Conservation (phyloP, 257 asterid genomes). For the Plantago elongata region DNA sequence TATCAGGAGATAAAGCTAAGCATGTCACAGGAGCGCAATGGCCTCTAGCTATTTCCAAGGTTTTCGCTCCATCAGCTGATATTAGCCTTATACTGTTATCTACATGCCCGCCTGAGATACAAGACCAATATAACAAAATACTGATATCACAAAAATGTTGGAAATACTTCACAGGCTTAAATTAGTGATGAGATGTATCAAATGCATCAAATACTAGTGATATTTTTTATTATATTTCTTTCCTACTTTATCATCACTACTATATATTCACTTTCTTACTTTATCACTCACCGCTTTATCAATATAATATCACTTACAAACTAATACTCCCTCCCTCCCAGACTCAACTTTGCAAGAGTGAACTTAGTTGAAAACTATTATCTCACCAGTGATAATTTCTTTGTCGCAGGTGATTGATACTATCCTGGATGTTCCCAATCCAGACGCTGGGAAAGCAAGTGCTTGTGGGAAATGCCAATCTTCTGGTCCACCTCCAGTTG, state of each 20-base stretch:
- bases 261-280: no score
- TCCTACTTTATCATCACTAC: no score
- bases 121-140: constrained; percentile 18
- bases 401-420: constrained; percentile 76
- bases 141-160: constrained; percentile 2
- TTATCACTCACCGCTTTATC: no score
- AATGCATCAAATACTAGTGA: no score
- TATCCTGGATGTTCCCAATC: constrained; percentile 66
- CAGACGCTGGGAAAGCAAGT: constrained; percentile 74
- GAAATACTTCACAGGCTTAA: constrained; percentile 13
- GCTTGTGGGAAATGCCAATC: constrained; percentile 90
- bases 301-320: no score
- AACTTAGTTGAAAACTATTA: constrained; percentile 1
- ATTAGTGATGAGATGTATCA: constrained; percentile 10
- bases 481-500: constrained; percentile 61
- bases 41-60: constrained; percentile 90
- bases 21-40: constrained; percentile 97
- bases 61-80: constrained; percentile 91
- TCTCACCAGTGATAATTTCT: constrained; percentile 89
- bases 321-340: no score
- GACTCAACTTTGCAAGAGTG: no score
- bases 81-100: constrained; percentile 85
- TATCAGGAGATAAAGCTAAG: constrained; percentile 71
- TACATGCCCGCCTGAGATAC: constrained; percentile 78
- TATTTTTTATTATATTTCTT: no score